Conservation (phyloP, 1,139 yeast genomes). For the Blastobotrys buckinghamii region DNA sequence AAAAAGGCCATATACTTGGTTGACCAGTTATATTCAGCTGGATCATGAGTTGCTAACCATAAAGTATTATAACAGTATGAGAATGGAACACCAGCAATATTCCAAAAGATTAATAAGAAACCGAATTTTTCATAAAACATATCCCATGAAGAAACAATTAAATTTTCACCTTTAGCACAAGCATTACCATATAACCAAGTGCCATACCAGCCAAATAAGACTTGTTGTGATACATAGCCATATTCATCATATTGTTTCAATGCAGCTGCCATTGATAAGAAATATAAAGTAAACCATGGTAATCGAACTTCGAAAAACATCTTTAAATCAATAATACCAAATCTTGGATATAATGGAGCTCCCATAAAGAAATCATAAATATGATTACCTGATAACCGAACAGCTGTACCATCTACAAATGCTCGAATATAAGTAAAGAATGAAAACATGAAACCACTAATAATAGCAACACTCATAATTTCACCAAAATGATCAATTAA, state of each 20-base stretch:
- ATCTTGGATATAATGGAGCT: constrained; percentile 91
- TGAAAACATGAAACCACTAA: constrained; percentile 66
- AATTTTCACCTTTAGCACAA: constrained; percentile 95
- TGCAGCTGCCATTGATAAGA: constrained; percentile 67
- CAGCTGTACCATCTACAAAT: constrained; percentile 44
- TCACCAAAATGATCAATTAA: constrained; percentile 80
- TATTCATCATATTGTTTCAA: constrained; percentile 74
- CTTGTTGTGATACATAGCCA: constrained; percentile 76
- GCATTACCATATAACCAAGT: constrained; percentile 96
- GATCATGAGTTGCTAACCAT: constrained; percentile 74
- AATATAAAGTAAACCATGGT: constrained; percentile 91
- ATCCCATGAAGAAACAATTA: constrained; percentile 98
- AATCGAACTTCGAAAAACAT: constrained; percentile 96
- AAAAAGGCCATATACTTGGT: constrained; percentile 50
- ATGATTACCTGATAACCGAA: constrained; percentile 86
- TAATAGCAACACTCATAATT: constrained; percentile 86
- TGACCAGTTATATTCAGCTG: constrained; percentile 74
- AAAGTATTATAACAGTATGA: constrained; percentile 93
- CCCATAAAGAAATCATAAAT: constrained; percentile 95
- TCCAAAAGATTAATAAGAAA: constrained; percentile 97
- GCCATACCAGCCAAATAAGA: constrained; percentile 66
- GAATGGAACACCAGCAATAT: constrained; percentile 97
- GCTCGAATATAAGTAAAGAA: constrained; percentile 62
- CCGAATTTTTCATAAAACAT: constrained; percentile 99
- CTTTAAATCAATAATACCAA: constrained; percentile 87